These are phyloP conservation scores for Mycena chlorophos DNA, from an alignment of 768 basidiomycete species.

Conservation along the genomic window DNA sequence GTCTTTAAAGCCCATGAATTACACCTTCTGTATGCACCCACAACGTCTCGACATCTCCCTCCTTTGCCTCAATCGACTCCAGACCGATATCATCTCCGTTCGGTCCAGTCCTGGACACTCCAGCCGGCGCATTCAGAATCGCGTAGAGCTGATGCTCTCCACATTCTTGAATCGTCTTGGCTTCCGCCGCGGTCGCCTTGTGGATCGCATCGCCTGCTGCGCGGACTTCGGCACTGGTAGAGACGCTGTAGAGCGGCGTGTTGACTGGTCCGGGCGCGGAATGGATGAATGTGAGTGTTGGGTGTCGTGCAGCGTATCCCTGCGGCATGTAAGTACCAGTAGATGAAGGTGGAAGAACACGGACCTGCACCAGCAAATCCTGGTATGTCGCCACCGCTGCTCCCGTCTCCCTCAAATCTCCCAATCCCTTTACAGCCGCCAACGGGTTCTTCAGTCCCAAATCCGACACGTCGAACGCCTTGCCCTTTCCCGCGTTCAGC, in stretches of 20 bases:
- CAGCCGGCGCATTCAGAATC: background rate
- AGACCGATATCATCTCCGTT: slow-evolving; percentile 1
- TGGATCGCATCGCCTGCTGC: background rate
- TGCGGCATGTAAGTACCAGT: too few relatives aligned
- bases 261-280: background rate
- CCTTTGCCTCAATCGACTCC: background rate
- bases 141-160: slow-evolving; percentile 1
- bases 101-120: background rate
- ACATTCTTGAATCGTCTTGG: background rate
- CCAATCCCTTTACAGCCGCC: background rate
- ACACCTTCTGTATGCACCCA: background rate
- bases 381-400: background rate
- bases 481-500: background rate
- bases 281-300: background rate
- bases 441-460: background rate
- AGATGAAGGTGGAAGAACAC: background rate
- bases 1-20: background rate
- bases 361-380: background rate
- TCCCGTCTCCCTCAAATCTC: background rate
- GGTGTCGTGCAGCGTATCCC: background rate
- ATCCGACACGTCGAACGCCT: background rate
- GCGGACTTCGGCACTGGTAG: background rate
- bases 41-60: background rate
- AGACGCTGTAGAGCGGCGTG: background rate
- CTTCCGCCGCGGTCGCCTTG: background rate